phyloP scores from a whole-genome alignment of 768 basidiomycete species.

The Lentinula edodes region DNA sequence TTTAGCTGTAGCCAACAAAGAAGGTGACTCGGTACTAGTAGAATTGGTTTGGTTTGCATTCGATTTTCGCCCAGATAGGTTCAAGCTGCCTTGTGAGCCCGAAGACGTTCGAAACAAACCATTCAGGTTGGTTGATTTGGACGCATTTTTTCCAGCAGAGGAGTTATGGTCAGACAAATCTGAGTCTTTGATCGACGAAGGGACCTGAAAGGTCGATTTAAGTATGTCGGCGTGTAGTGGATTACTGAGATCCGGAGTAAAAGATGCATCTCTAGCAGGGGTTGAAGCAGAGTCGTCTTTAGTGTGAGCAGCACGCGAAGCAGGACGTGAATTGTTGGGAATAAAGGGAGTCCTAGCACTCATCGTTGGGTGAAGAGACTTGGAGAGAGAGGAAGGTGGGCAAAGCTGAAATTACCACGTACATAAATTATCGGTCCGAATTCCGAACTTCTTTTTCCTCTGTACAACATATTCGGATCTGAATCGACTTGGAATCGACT shows the following conservation, averaged over 20 bases:
- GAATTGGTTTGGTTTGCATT: neutral
- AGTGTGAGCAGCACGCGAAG: neutral
- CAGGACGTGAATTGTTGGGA: slow-evolving; percentile 4
- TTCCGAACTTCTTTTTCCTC: too few relatives aligned
- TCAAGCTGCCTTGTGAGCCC: neutral
- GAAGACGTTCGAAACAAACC: neutral
- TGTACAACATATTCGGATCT: too few relatives aligned
- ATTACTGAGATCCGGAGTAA: neutral
- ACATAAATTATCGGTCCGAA: too few relatives aligned
- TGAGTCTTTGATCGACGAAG: neutral
- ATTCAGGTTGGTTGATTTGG: neutral
- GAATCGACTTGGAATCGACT: too few relatives aligned
- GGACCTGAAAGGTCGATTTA: neutral
- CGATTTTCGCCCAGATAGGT: slow-evolving; percentile 3
- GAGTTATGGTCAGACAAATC: neutral
- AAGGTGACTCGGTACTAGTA: neutral
- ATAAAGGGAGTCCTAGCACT: slow-evolving; percentile 6
- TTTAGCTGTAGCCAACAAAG: neutral
- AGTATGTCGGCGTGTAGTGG: neutral
- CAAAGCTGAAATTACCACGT: too few relatives aligned
- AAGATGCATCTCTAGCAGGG: neutral
- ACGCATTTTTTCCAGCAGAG: neutral
- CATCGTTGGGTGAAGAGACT: neutral
- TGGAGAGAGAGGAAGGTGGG: too few relatives aligned
- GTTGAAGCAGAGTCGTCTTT: neutral